Evolutionary conservation across 192 early-diverging fungal genomes (phyloP), one percentile per base, ranked within the genome.

Genomic region (Linderina pennispora): DNA sequence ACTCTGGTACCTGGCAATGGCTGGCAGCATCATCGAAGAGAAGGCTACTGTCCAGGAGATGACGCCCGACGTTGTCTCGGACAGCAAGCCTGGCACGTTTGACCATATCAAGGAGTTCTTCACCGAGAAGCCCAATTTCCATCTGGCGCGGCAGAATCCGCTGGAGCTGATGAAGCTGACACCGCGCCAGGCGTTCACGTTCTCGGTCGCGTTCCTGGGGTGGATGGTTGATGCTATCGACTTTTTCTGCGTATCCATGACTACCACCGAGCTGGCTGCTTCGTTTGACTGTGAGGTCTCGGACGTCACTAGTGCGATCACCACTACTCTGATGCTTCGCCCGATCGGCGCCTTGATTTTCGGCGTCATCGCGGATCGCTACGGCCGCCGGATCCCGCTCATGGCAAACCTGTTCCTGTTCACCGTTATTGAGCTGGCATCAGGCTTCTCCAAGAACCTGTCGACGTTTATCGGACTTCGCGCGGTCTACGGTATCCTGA

Each of bases 181-280:
- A 10, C 58, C 48, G 7, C 52, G 50, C 19, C 74, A 76, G 43
- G 55, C 59, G 15, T 70, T 47, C 32, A 70, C 67, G 10, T 76
- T 76, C 33, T 48, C 67, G 1, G 74, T 68, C 0, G 67, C 67
- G 14, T 86, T 81, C 45, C 53, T 86, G 41, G 86, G 81, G n/a
- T 88, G 86, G 84, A 76, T 77, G 34, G 55, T 86, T 10, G 82
- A 88, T 48, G 77, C 82, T 9, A 76, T 83, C 35, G 86, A 88
- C 62, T 88, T 78, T 55, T 85, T 84, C 41, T 74, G 76, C 24
- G 76, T 85, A 3, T 57, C 75, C 13, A 58, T 84, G 53, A 57
- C 80, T 0, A 54, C 79, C 11, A 71, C 75, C 21, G 64, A 77
- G 40, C 74, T 83, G 18, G 82, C 77, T 18, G 50, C 53, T 2